A percentile compares a stretch with the other conserved stretches of the same genome.
Conservation (phyloP, 2,329 filamentous ascomycete genomes). For the Eutypella sp. region DNA sequence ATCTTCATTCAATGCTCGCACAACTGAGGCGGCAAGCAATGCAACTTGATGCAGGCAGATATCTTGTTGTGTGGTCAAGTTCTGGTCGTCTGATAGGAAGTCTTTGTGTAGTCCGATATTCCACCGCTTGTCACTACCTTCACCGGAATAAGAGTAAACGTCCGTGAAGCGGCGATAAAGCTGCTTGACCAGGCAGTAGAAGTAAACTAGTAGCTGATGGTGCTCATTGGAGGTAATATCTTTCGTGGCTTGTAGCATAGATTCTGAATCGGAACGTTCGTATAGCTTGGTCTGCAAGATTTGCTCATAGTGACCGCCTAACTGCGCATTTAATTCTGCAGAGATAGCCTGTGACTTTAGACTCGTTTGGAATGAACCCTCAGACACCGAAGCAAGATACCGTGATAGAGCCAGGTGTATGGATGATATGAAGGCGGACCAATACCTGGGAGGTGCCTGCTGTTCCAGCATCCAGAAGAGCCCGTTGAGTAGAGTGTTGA, state of each 20-base stretch:
- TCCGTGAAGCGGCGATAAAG: constrained; percentile 25
- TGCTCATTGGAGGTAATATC: constrained; percentile 3
- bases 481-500: constrained; percentile 26
- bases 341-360: constrained; percentile 11
- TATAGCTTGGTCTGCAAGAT: neutral
- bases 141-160: neutral
- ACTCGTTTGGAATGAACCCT: neutral
- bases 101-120: constrained; percentile 12
- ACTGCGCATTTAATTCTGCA: constrained; percentile 14
- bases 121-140: neutral
- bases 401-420: constrained; percentile 19
- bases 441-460: constrained; percentile 14
- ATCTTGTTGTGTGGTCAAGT: constrained; percentile 15
- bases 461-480: constrained; percentile 18
- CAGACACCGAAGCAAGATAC: constrained; percentile 8
- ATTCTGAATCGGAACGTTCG: constrained; percentile 7
- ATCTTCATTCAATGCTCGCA: constrained; percentile 18
- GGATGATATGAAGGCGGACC: constrained; percentile 23
- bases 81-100: constrained; percentile 2
- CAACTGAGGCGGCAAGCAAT: constrained; percentile 21
- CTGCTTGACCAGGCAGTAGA: constrained; percentile 21
- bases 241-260: constrained; percentile 6
- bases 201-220: constrained; percentile 19
- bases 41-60: constrained; percentile 22
- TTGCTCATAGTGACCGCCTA: constrained; percentile 1